These are phyloP conservation scores for Tetrapisispora pingtungensis DNA, from an alignment of 805 yeast species.

Conservation along the genomic window DNA sequence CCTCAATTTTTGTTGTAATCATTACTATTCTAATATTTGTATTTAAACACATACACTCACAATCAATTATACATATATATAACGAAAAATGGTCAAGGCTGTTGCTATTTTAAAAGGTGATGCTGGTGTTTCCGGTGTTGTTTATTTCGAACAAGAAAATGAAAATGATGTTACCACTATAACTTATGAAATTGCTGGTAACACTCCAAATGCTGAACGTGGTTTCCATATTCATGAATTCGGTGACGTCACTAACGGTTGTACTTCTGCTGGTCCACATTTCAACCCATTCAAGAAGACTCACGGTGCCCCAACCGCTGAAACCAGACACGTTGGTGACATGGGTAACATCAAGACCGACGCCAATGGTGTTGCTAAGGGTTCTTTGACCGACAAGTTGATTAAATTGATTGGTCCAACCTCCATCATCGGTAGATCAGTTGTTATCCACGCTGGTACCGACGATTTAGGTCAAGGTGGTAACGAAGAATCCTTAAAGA, in stretches of 20 bases:
- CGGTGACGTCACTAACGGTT: conserved; percentile 95
- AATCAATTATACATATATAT: neutral
- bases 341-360: conserved; percentile 91
- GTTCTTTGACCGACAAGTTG: conserved; percentile 65
- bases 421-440: conserved; percentile 90
- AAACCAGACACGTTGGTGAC: conserved; percentile 55
- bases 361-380: conserved; percentile 82
- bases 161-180: conserved; percentile 79
- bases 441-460: conserved; percentile 84
- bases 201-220: conserved; percentile 75
- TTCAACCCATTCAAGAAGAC: conserved; percentile 83
- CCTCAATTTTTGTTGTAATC: neutral
- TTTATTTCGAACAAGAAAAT: conserved; percentile 72
- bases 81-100: conserved; percentile 32
- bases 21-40: neutral
- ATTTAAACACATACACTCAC: neutral
- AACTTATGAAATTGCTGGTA: conserved; percentile 82
- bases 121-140: conserved; percentile 78
- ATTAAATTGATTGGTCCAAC: conserved; percentile 78
- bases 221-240: conserved; percentile 98
- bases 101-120: conserved; percentile 98
- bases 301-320: conserved; percentile 83
- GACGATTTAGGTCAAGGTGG: conserved; percentile 96
- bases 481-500: conserved; percentile 79
- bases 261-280: conserved; percentile 98